phyloP scores from a whole-genome alignment of 2,329 filamentous ascomycete genomes.

The Colletotrichum cuscutae region DNA sequence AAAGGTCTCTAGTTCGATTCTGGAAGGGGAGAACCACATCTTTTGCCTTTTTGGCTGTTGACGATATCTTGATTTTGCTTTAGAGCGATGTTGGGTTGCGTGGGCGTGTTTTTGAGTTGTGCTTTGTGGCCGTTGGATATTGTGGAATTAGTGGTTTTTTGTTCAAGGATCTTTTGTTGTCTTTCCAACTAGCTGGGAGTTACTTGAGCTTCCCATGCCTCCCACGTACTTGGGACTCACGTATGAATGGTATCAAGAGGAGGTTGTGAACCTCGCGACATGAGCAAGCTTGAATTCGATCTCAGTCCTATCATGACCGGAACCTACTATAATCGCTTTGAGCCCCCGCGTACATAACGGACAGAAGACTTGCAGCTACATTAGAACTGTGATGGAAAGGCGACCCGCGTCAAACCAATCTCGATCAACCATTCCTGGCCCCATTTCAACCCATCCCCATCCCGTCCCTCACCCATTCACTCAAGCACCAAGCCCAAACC shows the following conservation, averaged over 20 bases:
- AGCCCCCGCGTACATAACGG: neutral
- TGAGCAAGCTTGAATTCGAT: neutral
- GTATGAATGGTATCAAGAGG: neutral
- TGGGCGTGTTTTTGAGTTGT: neutral
- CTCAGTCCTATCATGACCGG: neutral
- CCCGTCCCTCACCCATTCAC: neutral
- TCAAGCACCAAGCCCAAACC: constrained; percentile 19
- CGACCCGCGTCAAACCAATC: neutral
- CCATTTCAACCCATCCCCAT: neutral
- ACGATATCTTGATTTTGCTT: neutral
- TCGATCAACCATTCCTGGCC: neutral
- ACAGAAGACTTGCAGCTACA: neutral
- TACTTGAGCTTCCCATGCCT: neutral
- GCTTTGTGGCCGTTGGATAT: neutral
- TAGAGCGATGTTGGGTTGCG: neutral
- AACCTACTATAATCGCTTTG: neutral
- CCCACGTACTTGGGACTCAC: neutral
- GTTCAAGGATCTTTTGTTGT: neutral
- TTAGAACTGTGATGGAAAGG: neutral
- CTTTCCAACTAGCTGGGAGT: neutral
- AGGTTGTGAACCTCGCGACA: neutral
- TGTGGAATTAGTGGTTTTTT: neutral
- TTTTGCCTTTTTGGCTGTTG: neutral
- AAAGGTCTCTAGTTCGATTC: constrained; percentile 34
- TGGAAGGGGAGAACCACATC: constrained; percentile 14